These are phyloP conservation scores for Blastobotrys attinorum DNA, from an alignment of 805 yeast genomes.

Conservation along the genomic window DNA sequence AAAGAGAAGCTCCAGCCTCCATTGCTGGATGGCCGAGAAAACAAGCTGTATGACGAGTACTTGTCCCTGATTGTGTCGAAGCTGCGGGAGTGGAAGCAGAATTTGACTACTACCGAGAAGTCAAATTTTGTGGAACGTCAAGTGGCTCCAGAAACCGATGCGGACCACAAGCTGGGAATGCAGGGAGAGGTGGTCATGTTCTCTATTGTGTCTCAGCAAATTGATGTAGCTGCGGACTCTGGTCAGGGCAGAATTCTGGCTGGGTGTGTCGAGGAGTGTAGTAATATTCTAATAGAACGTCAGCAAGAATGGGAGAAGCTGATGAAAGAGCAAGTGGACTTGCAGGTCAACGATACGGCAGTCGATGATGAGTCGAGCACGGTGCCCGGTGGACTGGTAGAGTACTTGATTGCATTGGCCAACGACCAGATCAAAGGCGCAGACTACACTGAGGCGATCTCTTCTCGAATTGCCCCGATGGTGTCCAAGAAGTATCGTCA, in stretches of 20 bases:
- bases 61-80: constrained; percentile 60
- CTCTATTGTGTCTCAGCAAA: constrained; percentile 81
- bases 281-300: constrained; percentile 49
- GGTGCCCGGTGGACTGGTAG: constrained; percentile 69
- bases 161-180: constrained; percentile 55
- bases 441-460: constrained; percentile 60
- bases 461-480: constrained; percentile 54
- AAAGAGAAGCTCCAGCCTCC: constrained; percentile 41
- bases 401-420: constrained; percentile 73
- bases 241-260: constrained; percentile 72
- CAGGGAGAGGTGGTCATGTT: constrained; percentile 75
- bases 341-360: constrained; percentile 27
- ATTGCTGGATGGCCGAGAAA: constrained; percentile 67
- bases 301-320: constrained; percentile 54
- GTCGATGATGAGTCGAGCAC: constrained; percentile 33
- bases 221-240: constrained; percentile 78
- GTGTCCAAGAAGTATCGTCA: constrained; percentile 57
- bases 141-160: constrained; percentile 65
- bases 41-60: constrained; percentile 69
- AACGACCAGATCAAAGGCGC: constrained; percentile 76
- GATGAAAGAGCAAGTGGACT: constrained; percentile 46
- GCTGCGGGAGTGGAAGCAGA: constrained; percentile 79
- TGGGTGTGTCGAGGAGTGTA: constrained; percentile 70
- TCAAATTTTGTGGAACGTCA: constrained; percentile 54
- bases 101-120: constrained; percentile 59